A percentile compares a stretch with the other conserved stretches of the same genome.
These are phyloP conservation scores for Aegilops sharonensis DNA, from an alignment of 176 grass and related monocot genomes.

Conservation along the genomic window DNA sequence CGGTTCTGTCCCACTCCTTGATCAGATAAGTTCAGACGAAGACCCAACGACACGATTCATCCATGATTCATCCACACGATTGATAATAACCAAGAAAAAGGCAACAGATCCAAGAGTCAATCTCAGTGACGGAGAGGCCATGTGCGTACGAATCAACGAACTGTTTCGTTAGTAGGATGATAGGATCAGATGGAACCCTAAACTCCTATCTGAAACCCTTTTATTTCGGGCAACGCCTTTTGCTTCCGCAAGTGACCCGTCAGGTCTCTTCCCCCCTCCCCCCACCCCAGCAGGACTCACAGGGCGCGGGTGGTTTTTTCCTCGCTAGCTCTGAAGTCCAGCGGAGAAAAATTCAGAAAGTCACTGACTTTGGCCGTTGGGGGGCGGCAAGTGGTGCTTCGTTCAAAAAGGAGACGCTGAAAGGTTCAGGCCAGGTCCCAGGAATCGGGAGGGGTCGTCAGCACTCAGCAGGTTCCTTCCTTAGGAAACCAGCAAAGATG, in stretches of 20 bases:
- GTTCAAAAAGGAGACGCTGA: constrained; percentile 39
- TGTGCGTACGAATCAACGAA: background rate
- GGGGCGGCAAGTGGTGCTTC: constrained; percentile 25
- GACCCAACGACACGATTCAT: background rate
- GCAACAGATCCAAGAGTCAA: constrained; percentile 4
- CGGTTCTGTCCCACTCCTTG: constrained; percentile 24
- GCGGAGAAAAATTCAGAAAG: constrained; percentile 17
- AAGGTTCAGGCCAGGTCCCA: constrained; percentile 34
- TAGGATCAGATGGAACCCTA: background rate
- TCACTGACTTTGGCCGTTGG: background rate
- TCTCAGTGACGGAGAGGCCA: constrained; percentile 9
- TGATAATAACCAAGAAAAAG: background rate
- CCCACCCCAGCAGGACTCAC: background rate
- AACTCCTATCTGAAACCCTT: background rate
- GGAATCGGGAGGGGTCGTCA: constrained; percentile 30
- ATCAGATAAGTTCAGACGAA: constrained; percentile 26
- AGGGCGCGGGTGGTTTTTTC: background rate
- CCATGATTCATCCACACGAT: background rate
- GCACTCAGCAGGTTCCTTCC: constrained; percentile 32
- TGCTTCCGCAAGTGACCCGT: background rate
- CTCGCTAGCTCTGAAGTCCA: background rate
- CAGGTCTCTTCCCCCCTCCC: constrained; percentile 22
- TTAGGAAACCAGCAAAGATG: constrained; percentile 42
- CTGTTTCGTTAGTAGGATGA: constrained; percentile 13
- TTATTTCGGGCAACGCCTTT: background rate